phyloP scores from a whole-genome alignment of 179 eudicot genomes.

The Beta macrorhiza region DNA sequence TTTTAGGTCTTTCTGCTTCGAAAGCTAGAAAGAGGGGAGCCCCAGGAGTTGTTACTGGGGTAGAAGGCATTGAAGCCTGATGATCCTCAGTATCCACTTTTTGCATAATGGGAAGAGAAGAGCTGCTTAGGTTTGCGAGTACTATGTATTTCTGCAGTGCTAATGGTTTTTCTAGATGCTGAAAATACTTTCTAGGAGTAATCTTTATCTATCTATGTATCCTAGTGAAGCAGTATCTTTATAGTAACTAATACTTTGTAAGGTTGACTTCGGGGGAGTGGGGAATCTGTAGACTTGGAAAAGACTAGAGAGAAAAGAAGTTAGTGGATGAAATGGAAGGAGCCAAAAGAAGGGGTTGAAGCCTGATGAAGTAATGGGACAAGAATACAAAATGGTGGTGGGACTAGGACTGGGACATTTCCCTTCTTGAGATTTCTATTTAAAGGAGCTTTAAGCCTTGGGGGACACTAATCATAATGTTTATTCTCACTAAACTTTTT shows the following conservation, averaged over 20 bases:
- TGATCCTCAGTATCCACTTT: slow-evolving; percentile 61
- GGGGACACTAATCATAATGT: slow-evolving; percentile 32
- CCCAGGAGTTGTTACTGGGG: slow-evolving; percentile 76
- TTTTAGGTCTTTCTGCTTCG: slow-evolving; percentile 26
- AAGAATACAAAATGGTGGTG: slow-evolving; percentile 24
- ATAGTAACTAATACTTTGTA: slow-evolving; percentile 24
- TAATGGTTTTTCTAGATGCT: slow-evolving; percentile 14
- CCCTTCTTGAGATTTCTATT: slow-evolving; percentile 26
- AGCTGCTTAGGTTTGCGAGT: neutral
- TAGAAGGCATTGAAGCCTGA: slow-evolving; percentile 58
- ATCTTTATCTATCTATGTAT: neutral
- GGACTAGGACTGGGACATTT: slow-evolving; percentile 39
- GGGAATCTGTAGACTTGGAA: slow-evolving; percentile 34
- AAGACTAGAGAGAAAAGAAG: slow-evolving; percentile 26
- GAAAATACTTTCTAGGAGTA: slow-evolving; percentile 2
- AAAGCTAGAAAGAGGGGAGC: slow-evolving; percentile 75
- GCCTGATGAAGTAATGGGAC: slow-evolving; percentile 25
- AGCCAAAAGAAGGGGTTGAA: slow-evolving; percentile 20
- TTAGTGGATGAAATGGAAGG: slow-evolving; percentile 50
- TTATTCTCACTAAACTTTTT: slow-evolving; percentile 28
- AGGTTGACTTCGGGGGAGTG: slow-evolving; percentile 41
- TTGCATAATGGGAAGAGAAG: slow-evolving; percentile 17
- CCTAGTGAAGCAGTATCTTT: slow-evolving; percentile 7
- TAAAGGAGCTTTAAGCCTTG: slow-evolving; percentile 35
- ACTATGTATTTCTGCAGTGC: neutral